These are phyloP conservation scores for Hansfordia pulvinata DNA, from an alignment of 2,329 filamentous ascomycete species.

Conservation along the genomic window DNA sequence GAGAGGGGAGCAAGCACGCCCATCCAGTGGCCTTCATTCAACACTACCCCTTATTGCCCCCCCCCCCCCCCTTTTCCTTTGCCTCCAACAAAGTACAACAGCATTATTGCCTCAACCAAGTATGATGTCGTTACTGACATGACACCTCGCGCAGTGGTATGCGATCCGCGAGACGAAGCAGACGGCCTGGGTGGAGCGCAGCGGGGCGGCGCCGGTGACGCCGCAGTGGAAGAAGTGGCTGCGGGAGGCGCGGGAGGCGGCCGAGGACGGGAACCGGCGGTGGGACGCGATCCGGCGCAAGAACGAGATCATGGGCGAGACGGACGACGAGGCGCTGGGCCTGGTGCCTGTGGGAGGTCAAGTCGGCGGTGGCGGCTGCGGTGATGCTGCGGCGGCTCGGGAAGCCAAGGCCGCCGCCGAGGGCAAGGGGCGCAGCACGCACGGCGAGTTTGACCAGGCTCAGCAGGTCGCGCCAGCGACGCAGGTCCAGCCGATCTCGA, in stretches of 20 bases:
- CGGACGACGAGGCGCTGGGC: conserved; percentile 4
- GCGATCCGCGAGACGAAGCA: conserved; percentile 39
- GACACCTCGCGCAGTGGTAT: no score
- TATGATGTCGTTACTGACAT: no score
- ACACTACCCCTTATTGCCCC: no score
- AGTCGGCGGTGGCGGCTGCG: conserved; percentile 5
- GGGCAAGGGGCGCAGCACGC: conserved; percentile 1
- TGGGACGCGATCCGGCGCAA: conserved; percentile 37
- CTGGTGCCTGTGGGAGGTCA: no score
- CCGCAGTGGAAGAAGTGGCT: conserved; percentile 41
- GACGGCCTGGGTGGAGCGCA: conserved; percentile 37
- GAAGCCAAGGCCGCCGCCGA: background rate
- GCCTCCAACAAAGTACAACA: no score
- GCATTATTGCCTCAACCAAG: no score
- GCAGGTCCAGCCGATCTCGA: conserved; percentile 6
- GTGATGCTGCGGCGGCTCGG: conserved; percentile 4
- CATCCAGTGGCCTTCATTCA: no score
- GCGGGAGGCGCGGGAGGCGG: conserved; percentile 27
- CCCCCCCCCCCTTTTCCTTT: no score
- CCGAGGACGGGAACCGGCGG: conserved; percentile 12
- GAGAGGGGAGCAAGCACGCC: no score
- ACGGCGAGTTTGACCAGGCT: conserved; percentile 6
- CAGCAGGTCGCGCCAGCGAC: conserved; percentile 8
- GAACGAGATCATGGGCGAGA: conserved; percentile 30
- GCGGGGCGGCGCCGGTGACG: conserved; percentile 36